phyloP scores from a whole-genome alignment of 2,329 filamentous ascomycete species.

The Drechslera avenae region DNA sequence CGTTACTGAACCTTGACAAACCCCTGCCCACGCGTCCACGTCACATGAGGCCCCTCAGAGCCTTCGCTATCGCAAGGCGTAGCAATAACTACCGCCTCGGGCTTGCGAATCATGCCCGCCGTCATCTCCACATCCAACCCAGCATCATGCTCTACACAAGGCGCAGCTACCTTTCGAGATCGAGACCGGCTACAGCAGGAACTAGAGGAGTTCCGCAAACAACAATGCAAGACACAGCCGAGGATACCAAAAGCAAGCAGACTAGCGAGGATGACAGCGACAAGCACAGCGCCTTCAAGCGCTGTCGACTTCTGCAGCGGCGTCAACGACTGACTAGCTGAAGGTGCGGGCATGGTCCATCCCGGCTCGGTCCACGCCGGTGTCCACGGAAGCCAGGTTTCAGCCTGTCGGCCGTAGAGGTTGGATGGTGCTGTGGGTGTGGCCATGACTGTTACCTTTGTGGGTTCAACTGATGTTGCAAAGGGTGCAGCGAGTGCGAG shows the following conservation, averaged over 20 bases:
- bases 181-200: too few relatives aligned
- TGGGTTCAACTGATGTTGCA: not conserved
- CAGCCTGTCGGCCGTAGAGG: not conserved
- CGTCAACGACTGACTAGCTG: not conserved
- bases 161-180: too few relatives aligned
- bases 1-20: not conserved
- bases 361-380: not conserved
- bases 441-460: not conserved
- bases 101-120: not conserved
- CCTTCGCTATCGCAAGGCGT: too few relatives aligned
- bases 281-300: not conserved
- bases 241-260: too few relatives aligned
- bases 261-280: too few relatives aligned
- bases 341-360: not conserved
- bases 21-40: not conserved
- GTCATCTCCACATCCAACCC: too few relatives aligned
- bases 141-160: too few relatives aligned
- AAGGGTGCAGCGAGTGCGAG: not conserved
- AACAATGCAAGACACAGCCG: too few relatives aligned
- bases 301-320: not conserved
- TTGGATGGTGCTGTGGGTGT: not conserved
- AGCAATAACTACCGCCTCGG: not conserved
- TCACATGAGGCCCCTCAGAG: not conserved
- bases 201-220: too few relatives aligned
- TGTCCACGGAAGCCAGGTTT: not conserved